phyloP scores from a whole-genome alignment of 2,329 filamentous ascomycete species.

The Colletotrichum zoysiae region DNA sequence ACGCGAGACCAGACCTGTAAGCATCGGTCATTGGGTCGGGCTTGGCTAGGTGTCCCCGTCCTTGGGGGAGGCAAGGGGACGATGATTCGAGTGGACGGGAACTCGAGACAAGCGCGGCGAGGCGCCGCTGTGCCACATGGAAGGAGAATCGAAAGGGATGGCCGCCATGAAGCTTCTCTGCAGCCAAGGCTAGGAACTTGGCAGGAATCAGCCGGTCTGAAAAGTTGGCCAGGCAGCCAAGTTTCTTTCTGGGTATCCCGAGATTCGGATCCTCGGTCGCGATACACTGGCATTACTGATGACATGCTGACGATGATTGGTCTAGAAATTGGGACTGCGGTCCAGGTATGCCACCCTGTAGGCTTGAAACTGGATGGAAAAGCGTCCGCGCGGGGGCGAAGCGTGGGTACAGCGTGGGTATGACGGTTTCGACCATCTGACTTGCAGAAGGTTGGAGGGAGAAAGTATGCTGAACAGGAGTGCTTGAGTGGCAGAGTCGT shows the following conservation, averaged over 20 bases:
- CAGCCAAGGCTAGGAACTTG: conserved; percentile 30
- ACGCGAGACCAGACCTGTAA: conserved; percentile 30
- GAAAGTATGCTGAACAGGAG: conserved; percentile 11
- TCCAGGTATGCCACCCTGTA: conserved; percentile 28
- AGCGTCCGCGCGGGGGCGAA: conserved; percentile 38
- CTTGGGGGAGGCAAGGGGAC: conserved; percentile 19
- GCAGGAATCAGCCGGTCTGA: conserved; percentile 2
- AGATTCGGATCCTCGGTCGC: conserved; percentile 33
- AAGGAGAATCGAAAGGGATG: conserved; percentile 22
- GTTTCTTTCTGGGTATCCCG: conserved; percentile 26
- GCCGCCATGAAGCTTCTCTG: conserved; percentile 33
- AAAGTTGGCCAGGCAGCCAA: conserved; percentile 10
- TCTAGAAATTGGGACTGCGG: conserved; percentile 11
- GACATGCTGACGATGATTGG: conserved; percentile 12
- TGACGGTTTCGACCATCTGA: conserved; percentile 23
- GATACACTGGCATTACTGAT: conserved; percentile 28
- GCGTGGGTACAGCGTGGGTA: conserved; percentile 18
- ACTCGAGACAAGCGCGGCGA: conserved; percentile 36
- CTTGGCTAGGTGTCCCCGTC: conserved; percentile 24
- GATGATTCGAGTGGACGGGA: neutral
- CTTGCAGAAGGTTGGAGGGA: conserved; percentile 10
- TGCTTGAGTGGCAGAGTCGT: neutral
- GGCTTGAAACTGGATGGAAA: conserved; percentile 34
- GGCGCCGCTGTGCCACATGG: conserved; percentile 35
- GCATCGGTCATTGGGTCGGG: conserved; percentile 34